Evolutionary conservation across 768 basidiomycete species (phyloP), one percentile per base, ranked within the genome.

Genomic region (Boletus sp.): DNA sequence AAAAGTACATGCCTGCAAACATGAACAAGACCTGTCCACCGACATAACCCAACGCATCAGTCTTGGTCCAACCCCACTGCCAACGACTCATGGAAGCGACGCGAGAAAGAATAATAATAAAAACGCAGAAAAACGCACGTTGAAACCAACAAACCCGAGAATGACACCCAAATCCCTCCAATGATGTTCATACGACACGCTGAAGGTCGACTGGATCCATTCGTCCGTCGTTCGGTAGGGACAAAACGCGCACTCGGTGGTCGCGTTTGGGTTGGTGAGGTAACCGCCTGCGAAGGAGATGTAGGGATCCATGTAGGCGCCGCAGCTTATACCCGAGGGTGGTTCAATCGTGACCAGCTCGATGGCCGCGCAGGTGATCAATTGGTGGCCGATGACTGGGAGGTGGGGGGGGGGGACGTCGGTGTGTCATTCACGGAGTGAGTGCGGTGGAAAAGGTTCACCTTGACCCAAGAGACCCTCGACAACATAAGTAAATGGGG

Each of bases 301-400:
- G 69, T 77, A 90, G 0, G 71, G 63, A 19, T 66, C 44, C 64
- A 87, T 70, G 65, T 81, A 90, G 4, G 73, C 54, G 4, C 59
- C 60, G 61, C 89, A 90, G 5, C 75, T 81, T 54, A 74, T 60
- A 2, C 82, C 84, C 1, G 69, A 55, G 1, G 83, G 81, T 1
- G 87, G 81, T 11, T 77, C 65, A 33, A 90, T 64, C 9, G 64
- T 63, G 45, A 82, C 78, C 29, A 79, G 72, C 68, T 90, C 88
- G 47, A 70, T 64, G 1, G 69, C 47, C 1, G 82, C 67, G 68
- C 89, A 90, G 7, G 62, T 68, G 38, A 84, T 70, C 0, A 61
- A 44, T 50, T 75, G 71, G 34, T 64, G 57, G 5, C 79, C 80
- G n/a, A 82, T 59, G 5, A 70, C 80, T 77, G 32, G 14, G 48